Evolutionary conservation across 2,329 filamentous ascomycete species (phyloP), one percentile per base, ranked within the genome.

Genomic region (Bimuria novae-zelandiae): DNA sequence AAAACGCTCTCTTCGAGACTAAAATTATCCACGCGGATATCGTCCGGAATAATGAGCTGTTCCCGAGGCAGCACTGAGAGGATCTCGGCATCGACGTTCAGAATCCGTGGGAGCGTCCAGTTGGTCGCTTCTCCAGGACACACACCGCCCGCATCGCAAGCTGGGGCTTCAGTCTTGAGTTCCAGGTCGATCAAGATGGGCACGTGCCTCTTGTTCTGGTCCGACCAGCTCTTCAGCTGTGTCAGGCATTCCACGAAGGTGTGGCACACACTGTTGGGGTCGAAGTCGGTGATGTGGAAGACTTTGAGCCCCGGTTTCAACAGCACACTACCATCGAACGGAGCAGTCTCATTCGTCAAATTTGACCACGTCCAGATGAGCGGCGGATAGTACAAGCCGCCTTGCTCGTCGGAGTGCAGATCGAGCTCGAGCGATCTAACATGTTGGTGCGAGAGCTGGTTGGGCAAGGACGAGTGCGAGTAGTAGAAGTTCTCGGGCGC

Each of bases 131-230:
- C 65, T 4, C 75, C 71, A 11, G 75, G 73, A 29, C 75, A 75
- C 4, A 74, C 63, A 23, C 73, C 73, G 14, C 70, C 73, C 1
- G 69, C 39, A 1, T 32, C 43, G 51, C 72, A 75, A 17, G 63
- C 67, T 8, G 67, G 60, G 1, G 69, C 72, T 16, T 76, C 73
- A 16, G 71, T 75, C 63, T 81, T 81, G 55, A 81, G 76, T 57
- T 82, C 79, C 4, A 81, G 71, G 66, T 81, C 78, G 60, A 82
- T 74, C 12, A 76, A 70, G 54, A 82, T 74, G 2, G 80, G 80
- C 2, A 81, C 70, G 50, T 80, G 77, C 16, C 63, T 56, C 0
- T 70, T 75, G 55, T 81, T 71, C 0, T 63, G 66, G 5, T 78
- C 71, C 7, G 76, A 75, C 79, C 79, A 82, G 7, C 42, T 54